Conservation (phyloP, 176 grass and related monocot genomes). For the Zea luxurians region DNA sequence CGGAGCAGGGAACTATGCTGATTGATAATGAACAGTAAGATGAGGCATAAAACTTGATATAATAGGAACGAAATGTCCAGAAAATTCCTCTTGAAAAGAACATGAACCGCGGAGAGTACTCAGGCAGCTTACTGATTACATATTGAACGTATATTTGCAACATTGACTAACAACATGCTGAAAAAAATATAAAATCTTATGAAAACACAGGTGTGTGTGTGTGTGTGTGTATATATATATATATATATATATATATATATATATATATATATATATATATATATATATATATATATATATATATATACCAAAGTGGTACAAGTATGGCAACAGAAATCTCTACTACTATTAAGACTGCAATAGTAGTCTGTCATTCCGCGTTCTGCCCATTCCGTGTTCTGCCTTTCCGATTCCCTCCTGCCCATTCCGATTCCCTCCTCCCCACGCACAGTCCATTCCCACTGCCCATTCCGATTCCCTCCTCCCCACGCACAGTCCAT, state of each 20-base stretch:
- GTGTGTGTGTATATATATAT: too few relatives aligned
- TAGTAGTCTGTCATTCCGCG: too few relatives aligned
- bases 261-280: too few relatives aligned
- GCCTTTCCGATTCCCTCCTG: too few relatives aligned
- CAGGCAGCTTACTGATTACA: not conserved
- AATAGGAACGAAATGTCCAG: not conserved
- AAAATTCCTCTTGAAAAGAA: not conserved
- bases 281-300: too few relatives aligned
- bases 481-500: too few relatives aligned
- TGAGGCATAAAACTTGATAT: not conserved
- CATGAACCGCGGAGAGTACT: not conserved
- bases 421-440: too few relatives aligned
- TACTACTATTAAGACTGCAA: too few relatives aligned
- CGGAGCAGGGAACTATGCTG: not conserved
- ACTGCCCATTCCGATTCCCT: too few relatives aligned
- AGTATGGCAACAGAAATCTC: not conserved
- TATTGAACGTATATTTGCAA: not conserved
- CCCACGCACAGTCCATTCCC: too few relatives aligned
- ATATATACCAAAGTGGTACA: not conserved
- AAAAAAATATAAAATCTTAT: not conserved
- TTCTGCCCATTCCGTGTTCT: too few relatives aligned
- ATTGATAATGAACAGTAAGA: conserved; percentile 10
- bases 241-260: too few relatives aligned
- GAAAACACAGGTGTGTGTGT: not conserved
- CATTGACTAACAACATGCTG: not conserved